A percentile compares a stretch with the other conserved stretches of the same genome.
phyloP scores from a whole-genome alignment of 2,329 filamentous ascomycete species.

The Plectosphaerella cucumerina region DNA sequence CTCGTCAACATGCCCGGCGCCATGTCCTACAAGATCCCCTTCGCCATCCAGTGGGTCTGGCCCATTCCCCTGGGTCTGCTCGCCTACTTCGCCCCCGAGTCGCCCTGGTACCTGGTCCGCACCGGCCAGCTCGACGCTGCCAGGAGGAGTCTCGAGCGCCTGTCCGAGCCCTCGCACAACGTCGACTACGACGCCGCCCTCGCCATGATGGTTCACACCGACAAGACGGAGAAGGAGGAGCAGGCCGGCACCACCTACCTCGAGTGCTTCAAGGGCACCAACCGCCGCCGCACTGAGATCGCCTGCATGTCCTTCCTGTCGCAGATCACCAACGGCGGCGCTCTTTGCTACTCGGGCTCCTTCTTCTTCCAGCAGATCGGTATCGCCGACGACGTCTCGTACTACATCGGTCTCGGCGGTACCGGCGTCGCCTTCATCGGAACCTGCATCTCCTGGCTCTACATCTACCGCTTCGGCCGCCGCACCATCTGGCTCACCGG shows the following conservation, averaged over 20 bases:
- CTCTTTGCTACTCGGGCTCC: slow-evolving; percentile 34
- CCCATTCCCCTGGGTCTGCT: slow-evolving; percentile 26
- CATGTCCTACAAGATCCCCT: slow-evolving; percentile 35
- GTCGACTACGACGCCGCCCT: slow-evolving; percentile 31
- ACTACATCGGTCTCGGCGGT: slow-evolving; percentile 36
- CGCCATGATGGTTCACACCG: slow-evolving; percentile 38
- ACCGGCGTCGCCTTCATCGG: slow-evolving; percentile 39
- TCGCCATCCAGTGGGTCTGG: slow-evolving; percentile 36
- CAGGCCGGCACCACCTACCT: slow-evolving; percentile 31
- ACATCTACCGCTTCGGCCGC: slow-evolving; percentile 36
- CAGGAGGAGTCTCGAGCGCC: slow-evolving; percentile 23
- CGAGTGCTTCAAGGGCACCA: slow-evolving; percentile 44
- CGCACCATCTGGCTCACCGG: slow-evolving; percentile 37
- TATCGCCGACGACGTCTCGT: slow-evolving; percentile 29
- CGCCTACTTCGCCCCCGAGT: slow-evolving; percentile 29
- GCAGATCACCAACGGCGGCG: slow-evolving; percentile 36
- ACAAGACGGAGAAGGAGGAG: slow-evolving; percentile 39
- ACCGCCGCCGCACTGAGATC: slow-evolving; percentile 42
- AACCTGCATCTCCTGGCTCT: slow-evolving; percentile 37
- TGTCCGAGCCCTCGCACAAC: slow-evolving; percentile 23
- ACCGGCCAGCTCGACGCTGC: slow-evolving; percentile 25
- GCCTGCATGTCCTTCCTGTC: slow-evolving; percentile 34
- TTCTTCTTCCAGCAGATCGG: slow-evolving; percentile 46
- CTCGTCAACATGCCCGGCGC: slow-evolving; percentile 26
- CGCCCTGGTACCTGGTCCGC: slow-evolving; percentile 31